Base-by-base conservation (phyloP, 2,329 filamentous ascomycete species). In the Beauveria sp. region DNA sequence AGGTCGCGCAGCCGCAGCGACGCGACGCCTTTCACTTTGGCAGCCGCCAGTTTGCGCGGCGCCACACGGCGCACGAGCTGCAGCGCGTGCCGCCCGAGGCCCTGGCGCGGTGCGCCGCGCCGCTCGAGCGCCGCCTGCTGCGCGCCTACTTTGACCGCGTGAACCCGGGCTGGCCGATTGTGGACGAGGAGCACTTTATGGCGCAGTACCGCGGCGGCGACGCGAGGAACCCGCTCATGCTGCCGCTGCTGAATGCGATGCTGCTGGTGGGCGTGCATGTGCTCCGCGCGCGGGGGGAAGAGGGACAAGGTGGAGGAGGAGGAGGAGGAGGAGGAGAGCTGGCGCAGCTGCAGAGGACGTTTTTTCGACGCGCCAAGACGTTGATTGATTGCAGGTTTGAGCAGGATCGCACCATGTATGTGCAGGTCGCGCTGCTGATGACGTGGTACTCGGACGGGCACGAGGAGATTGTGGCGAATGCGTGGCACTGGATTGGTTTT, bases 361-460 rank as follows among this genome's bases (percentile, higher is more conserved):
- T 84, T 65, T 83, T 82, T 63, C 75, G 77, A 20, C 76, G 81
- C 20, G 78, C 80, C 16, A 84, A 83, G 66, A 74, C 76, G 62
- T 70, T 84, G 1, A 80, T 83, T 47, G 81, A 84, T 65, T 75
- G 73, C 30, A 76, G 81, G 6, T 77, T 80, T 41, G 81, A 84
- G 64, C 75, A 79, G 28, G 80, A 84, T 64, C 75, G 82, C 16
- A 77, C 80, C 63, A 75, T 77, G 37, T 73, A 83, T 55, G 74
- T 84, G n/a, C 82, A 84, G 67, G 78, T 78, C 3, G 79, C 80
- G 2, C 70, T 84, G 24, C 73, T 84, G 1, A 65, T 84, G 57
- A 83, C 80, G 2, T 84, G 81, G 82, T 78, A 82, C 64, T 78
- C 79, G 1, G 79, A 84, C 54, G 76, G 79, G 16, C 79, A 80